Percentiles rank a stretch among this genome's conserved stretches.
These are phyloP conservation scores for Gymnopus androsaceus DNA, from an alignment of 1,284 basidiomycete genomes.

Conservation along the genomic window DNA sequence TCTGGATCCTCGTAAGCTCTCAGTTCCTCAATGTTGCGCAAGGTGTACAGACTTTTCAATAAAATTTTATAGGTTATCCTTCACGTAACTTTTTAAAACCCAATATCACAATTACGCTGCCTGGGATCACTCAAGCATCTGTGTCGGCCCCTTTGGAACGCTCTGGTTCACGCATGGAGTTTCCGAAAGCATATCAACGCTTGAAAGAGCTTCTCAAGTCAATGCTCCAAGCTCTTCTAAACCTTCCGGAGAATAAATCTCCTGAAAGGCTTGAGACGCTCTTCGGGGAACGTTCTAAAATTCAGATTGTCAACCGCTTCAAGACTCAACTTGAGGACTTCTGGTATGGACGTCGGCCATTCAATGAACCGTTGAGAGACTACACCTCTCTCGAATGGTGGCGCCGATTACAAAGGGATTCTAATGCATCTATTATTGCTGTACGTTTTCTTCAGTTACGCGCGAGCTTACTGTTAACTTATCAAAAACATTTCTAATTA, in stretches of 20 bases:
- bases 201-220: background rate
- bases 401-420: background rate
- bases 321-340: background rate
- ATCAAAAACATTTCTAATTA: background rate
- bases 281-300: background rate
- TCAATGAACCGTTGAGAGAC: background rate
- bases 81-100: background rate
- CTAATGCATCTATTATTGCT: background rate
- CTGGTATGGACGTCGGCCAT: background rate
- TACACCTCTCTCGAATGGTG: background rate
- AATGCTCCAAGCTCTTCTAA: background rate
- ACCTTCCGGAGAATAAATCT: background rate
- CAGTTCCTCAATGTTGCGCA: background rate
- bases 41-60: background rate
- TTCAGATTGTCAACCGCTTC: background rate
- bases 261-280: background rate
- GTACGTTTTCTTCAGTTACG: background rate
- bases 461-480: background rate
- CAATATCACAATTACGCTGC: background rate
- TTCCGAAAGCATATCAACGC: background rate
- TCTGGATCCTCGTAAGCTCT: conserved; percentile 24
- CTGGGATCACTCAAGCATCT: background rate
- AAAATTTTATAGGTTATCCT: conserved; percentile 1
- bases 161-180: background rate
- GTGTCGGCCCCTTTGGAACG: background rate